Evolutionary conservation across 768 basidiomycete genomes (phyloP), one percentile per base, ranked within the genome.

Genomic region (Nidularia pulvinata): DNA sequence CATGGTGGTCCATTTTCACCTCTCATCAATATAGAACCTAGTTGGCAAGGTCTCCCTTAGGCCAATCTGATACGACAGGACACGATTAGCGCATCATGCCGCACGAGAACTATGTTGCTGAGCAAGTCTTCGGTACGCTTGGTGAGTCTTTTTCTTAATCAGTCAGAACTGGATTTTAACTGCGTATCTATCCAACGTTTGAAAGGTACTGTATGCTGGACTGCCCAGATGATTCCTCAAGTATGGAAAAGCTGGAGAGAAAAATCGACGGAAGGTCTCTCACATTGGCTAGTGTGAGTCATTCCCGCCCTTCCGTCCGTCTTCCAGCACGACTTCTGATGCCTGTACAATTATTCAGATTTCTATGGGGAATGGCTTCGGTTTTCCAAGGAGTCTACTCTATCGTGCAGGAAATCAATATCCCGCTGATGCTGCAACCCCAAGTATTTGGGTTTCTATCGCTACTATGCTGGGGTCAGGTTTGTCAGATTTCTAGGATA

Each of bases 341-440:
- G 25, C 25, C 25, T 25, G 25, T 25, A 25, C 47, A 34, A 46
- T 53, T 25, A 13, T 46, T 49, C 36, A 86, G 85, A 36, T 64
- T 86, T 0, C 60, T 86, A 1, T 91, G 89, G 89, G 83, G 81
- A 4, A 56, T 82, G 5, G 71, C 86, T 0, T 76, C 76, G 1
- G 67, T 79, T 33, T 84, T 86, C 57, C 71, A 91, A 6, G 90
- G 89, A n/a, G 73, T 81, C 10, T 94, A 93, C 64, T 69, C 70
- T 16, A 74, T 92, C 49, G 68, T 83, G 0, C 85, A 88, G 57
- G 67, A 82, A 50, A 65, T 92, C 37, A 90, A 85, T 62, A 80
- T 91, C 35, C 89, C 91, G 0, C 76, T 93, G 42, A 86, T 89
- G 44, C 54, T 87, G 2, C 84, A 89, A 63, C 82, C 84, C 5